Conservation (phyloP, 2,329 filamentous ascomycete genomes). For the Calonectria hawksworthii region DNA sequence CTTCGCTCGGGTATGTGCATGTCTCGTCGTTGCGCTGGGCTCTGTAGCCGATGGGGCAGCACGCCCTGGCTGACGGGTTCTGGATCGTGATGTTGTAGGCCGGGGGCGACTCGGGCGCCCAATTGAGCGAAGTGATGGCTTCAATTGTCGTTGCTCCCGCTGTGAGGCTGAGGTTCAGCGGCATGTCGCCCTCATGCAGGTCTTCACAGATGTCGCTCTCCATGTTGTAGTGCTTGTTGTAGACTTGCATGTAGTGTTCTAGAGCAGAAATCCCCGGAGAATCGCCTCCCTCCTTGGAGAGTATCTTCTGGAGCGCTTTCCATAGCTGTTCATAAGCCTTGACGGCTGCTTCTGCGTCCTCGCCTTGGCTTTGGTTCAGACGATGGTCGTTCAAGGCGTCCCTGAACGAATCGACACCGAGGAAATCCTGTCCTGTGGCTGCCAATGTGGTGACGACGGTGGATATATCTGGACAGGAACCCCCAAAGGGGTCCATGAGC, state of each 20-base stretch:
- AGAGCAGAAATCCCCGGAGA: conserved; percentile 38
- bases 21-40: conserved; percentile 37
- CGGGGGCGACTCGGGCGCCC: conserved; percentile 43
- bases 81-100: conserved; percentile 52
- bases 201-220: conserved; percentile 52
- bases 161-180: conserved; percentile 50
- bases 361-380: conserved; percentile 33
- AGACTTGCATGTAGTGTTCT: conserved; percentile 49
- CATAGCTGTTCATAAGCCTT: conserved; percentile 48
- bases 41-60: conserved; percentile 48
- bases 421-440: conserved; percentile 45
- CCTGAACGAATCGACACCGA: conserved; percentile 44
- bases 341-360: conserved; percentile 45
- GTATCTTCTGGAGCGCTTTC: conserved; percentile 48
- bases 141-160: conserved; percentile 48
- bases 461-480: conserved; percentile 52
- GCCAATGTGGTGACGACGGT: conserved; percentile 52
- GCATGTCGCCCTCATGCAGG: conserved; percentile 49
- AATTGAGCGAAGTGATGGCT: conserved; percentile 47
- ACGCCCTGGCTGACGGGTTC: conserved; percentile 50
- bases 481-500: conserved; percentile 52
- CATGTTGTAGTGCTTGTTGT: conserved; percentile 48
- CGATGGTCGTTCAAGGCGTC: conserved; percentile 44
- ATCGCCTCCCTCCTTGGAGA: conserved; percentile 42
- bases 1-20: conserved; percentile 50